Percentiles rank a stretch among this genome's conserved stretches.
These are phyloP conservation scores for Starmera pachycereana DNA, from an alignment of 805 yeast species.

Conservation along the genomic window DNA sequence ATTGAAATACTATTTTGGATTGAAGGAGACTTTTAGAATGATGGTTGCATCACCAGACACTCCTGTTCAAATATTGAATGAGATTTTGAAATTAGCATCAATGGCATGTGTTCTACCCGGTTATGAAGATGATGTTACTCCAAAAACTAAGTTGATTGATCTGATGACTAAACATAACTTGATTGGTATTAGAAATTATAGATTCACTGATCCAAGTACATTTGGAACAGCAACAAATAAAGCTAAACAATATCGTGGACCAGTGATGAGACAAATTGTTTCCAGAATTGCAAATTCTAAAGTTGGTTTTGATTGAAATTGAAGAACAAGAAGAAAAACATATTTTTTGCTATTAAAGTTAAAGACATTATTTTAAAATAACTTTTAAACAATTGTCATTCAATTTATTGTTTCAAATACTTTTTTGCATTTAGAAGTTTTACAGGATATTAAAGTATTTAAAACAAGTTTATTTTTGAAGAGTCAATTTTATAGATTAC, in stretches of 20 bases:
- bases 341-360: no score
- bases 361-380: no score
- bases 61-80: slow-evolving; percentile 18
- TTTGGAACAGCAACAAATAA: background rate
- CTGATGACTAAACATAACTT: slow-evolving; percentile 5
- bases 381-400: no score
- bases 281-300: slow-evolving; percentile 3
- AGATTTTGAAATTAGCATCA: slow-evolving; percentile 21
- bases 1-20: slow-evolving; percentile 21
- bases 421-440: no score
- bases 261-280: slow-evolving; percentile 2
- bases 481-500: no score
- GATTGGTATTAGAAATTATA: slow-evolving; percentile 5
- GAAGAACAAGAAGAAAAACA: no score
- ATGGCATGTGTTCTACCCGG: slow-evolving; percentile 20
- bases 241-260: background rate
- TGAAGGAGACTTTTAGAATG: slow-evolving; percentile 22
- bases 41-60: slow-evolving; percentile 4
- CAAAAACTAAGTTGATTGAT: slow-evolving; percentile 1
- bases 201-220: slow-evolving; percentile 1
- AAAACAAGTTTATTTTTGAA: no score
- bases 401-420: no score
- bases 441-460: no score
- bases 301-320: background rate
- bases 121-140: slow-evolving; percentile 5